A percentile compares a stretch with the other conserved stretches of the same genome.
phyloP scores from a whole-genome alignment of 163 green algal genomes.

The Coccomyxa subellipsoidea region DNA sequence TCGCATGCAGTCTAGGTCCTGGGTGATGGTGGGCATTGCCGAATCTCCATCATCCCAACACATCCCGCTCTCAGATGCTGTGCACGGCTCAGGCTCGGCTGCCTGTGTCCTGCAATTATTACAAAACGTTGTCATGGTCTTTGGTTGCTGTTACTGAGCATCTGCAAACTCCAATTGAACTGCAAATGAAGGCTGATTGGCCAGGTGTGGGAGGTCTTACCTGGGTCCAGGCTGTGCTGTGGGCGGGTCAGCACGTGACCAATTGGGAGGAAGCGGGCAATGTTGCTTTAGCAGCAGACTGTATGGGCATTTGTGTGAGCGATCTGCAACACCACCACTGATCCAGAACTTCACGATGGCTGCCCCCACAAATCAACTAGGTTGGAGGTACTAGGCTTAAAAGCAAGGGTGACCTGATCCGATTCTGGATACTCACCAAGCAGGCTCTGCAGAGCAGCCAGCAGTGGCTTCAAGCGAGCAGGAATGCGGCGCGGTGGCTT shows the following conservation, averaged over 20 bases:
- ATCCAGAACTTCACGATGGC: too few relatives aligned
- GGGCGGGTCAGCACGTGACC: background rate
- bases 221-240: background rate
- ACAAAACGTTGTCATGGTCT: too few relatives aligned
- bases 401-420: too few relatives aligned
- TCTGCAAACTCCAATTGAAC: too few relatives aligned
- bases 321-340: too few relatives aligned
- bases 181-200: too few relatives aligned
- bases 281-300: conserved; percentile 57
- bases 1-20: background rate
- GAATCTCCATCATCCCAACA: background rate
- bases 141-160: too few relatives aligned
- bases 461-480: conserved; percentile 16
- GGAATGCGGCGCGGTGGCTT: background rate
- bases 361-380: too few relatives aligned
- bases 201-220: too few relatives aligned
- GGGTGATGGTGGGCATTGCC: background rate
- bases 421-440: conserved; percentile 35
- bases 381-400: too few relatives aligned
- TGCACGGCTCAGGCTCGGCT: background rate
- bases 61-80: background rate
- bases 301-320: conserved; percentile 51
- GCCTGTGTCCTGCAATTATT: background rate
- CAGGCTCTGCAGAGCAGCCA: conserved; percentile 38
- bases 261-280: conserved; percentile 54